Evolutionary conservation across 805 yeast genomes (phyloP), one percentile per base, ranked within the genome.

Genomic region (Jamesozyma lodderae): DNA sequence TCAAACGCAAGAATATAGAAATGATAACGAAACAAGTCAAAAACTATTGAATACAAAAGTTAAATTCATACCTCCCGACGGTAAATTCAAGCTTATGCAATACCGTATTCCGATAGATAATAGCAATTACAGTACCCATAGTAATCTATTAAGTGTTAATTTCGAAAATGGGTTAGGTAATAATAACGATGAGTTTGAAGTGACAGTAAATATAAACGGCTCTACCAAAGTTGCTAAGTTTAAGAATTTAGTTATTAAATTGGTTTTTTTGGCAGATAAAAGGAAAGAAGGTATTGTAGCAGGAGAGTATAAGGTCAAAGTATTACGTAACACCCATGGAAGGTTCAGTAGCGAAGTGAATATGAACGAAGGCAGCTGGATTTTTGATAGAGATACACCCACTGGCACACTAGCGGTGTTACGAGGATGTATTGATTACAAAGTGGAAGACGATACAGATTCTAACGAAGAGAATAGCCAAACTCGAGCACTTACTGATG

Each of bases 51-150:
- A 40, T 15, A 36, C 30, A 0, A 53, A 87, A 14, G 16, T 41
- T 23, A 66, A 76, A 14, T 85, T 90, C 51, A 69, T 82, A 15
- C 98, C 97, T 4, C 95, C 97, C 0, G 96, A 90, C 59, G 96
- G 94, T 6, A 70, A 65, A 41, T 74, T 76, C 29, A 65, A 69
- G 3, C 54, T 88, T 17, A 72, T 79, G 70, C 59, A 72, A 8
- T 88, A 88, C 58, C 66, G 71, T 5, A 57, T 82, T 22, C 82
- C 81, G 45, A 51, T 80, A n/a, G 18, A 4, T 14, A 61, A 59
- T 37, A 42, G 35, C 14, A 29, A 27, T 18, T 35, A 21, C 16
- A 30, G 37, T 14, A 40, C 36, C 20, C 25, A 37, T 16, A 28
- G 41, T 16, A 60, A 68, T 1, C 40, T 63, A 9, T 46, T 66